Percentiles rank a stretch among this genome's conserved stretches.
Evolutionary conservation across 2,329 filamentous ascomycete species (phyloP).

Genomic region (Rasamsonia emersonii): DNA sequence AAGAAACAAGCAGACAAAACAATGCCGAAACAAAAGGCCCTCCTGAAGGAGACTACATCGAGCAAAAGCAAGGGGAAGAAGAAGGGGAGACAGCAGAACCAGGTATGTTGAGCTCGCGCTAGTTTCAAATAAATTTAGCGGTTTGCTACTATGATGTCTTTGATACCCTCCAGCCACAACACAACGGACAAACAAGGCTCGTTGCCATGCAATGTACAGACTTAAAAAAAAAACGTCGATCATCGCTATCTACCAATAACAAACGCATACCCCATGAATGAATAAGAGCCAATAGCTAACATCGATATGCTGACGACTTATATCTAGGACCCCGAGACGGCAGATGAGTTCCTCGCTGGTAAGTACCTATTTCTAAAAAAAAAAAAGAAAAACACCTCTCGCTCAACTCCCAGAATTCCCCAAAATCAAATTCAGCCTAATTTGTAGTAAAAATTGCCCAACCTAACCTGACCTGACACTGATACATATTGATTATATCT

Average conservation of each 20-base stretch:
- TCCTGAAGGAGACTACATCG: constrained; percentile 34
- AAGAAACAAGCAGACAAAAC: too few relatives aligned
- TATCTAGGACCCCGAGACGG: constrained; percentile 47
- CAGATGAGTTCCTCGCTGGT: constrained; percentile 61
- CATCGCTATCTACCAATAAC: too few relatives aligned
- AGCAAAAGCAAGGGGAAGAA: constrained; percentile 29
- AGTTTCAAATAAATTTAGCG: not conserved
- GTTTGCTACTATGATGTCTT: not conserved
- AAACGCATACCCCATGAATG: too few relatives aligned
- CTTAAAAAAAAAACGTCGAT: too few relatives aligned
- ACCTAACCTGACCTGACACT: too few relatives aligned
- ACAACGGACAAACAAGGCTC: not conserved
- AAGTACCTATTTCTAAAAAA: constrained; percentile 9
- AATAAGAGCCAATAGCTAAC: too few relatives aligned
- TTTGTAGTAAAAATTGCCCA: too few relatives aligned
- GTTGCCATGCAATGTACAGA: not conserved
- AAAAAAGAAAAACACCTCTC: not conserved
- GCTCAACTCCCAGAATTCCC: too few relatives aligned
- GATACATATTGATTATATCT: too few relatives aligned
- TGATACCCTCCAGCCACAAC: not conserved
- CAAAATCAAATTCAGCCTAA: too few relatives aligned
- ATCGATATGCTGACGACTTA: too few relatives aligned
- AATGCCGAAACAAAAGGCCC: constrained; percentile 33
- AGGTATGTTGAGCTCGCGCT: constrained; percentile 21
- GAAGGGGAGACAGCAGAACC: constrained; percentile 18